Percentiles rank a stretch among this genome's conserved stretches.
These are phyloP conservation scores for Pichia deserticola DNA, from an alignment of 805 yeast genomes.

Conservation along the genomic window DNA sequence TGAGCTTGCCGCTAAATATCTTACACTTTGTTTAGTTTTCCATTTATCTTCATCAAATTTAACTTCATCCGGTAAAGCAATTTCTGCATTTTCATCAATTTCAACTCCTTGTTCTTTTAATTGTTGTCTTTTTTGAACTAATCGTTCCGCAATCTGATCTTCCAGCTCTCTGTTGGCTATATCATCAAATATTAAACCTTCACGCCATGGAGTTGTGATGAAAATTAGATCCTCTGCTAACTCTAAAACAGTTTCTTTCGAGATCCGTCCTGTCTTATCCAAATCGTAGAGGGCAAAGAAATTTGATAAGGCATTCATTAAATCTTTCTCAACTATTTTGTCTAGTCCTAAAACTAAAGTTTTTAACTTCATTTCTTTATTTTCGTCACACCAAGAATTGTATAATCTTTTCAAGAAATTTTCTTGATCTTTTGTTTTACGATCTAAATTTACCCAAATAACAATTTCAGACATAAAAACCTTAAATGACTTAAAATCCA, in stretches of 20 bases:
- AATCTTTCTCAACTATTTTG: conserved; percentile 57
- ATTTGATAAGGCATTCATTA: conserved; percentile 70
- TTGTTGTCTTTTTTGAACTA: conserved; percentile 35
- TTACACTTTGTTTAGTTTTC: conserved; percentile 58
- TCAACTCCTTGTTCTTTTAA: conserved; percentile 27
- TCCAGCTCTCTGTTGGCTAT: conserved; percentile 59
- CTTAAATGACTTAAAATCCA: conserved; percentile 67
- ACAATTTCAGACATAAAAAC: conserved; percentile 72
- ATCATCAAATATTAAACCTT: conserved; percentile 56
- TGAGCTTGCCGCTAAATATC: conserved; percentile 83
- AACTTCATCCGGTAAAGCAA: conserved; percentile 49
- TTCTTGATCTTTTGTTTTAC: conserved; percentile 27
- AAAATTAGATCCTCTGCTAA: conserved; percentile 82
- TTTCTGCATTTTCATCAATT: conserved; percentile 27
- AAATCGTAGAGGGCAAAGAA: conserved; percentile 73
- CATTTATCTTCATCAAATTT: conserved; percentile 56
- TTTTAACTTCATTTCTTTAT: conserved; percentile 54
- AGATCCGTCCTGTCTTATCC: conserved; percentile 51
- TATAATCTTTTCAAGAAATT: conserved; percentile 60
- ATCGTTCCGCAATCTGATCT: conserved; percentile 56
- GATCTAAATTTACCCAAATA: conserved; percentile 55
- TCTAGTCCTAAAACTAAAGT: conserved; percentile 72
- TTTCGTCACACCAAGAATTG: conserved; percentile 58
- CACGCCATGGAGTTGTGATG: conserved; percentile 81
- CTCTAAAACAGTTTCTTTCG: conserved; percentile 71